Conservation (phyloP, 345 rosid genomes). For the Citrus trifoliata region DNA sequence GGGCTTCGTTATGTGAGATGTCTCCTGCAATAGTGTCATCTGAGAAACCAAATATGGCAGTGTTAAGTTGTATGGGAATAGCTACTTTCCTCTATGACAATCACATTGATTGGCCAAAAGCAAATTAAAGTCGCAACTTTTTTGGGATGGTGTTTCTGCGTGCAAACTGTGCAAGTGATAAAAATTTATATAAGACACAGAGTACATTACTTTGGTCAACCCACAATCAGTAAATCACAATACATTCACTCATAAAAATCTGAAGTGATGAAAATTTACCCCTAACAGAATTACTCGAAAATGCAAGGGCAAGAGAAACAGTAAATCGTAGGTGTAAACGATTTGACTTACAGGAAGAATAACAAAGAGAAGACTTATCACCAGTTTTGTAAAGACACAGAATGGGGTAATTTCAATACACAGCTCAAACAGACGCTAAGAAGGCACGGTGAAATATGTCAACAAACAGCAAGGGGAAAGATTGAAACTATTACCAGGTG, state of each 20-base stretch:
- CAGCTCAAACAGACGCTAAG: background rate
- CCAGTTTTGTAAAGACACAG: background rate
- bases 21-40: conserved; percentile 6
- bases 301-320: background rate
- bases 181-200: background rate
- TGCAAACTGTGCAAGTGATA: background rate
- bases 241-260: background rate
- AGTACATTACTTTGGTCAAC: background rate
- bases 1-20: background rate
- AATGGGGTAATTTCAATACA: background rate
- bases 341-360: background rate
- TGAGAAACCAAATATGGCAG: background rate
- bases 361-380: background rate
- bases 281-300: background rate
- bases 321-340: background rate
- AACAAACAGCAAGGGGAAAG: background rate
- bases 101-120: background rate
- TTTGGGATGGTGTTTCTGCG: background rate
- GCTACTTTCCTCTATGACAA: background rate
- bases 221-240: background rate
- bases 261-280: background rate
- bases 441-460: background rate
- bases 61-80: background rate
- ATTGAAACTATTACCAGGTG: conserved; percentile 17
- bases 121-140: background rate